These are phyloP conservation scores for Lactarius vividus DNA, from an alignment of 768 basidiomycete genomes.

Conservation along the genomic window DNA sequence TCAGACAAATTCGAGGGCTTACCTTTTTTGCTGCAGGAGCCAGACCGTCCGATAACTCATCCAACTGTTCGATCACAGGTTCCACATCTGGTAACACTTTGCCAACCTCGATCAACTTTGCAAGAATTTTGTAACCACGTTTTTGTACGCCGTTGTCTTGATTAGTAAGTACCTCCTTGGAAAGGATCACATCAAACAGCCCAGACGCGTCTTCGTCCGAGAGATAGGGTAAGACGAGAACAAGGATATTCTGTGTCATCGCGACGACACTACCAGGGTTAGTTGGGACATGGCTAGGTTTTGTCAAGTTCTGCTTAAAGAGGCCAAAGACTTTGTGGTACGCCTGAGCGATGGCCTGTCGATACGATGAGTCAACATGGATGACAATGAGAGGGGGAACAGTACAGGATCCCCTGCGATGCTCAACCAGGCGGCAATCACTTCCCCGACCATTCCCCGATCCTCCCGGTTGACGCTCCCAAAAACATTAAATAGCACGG, in stretches of 20 bases:
- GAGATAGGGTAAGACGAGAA: slow-evolving; percentile 78
- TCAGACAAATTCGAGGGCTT: slow-evolving; percentile 13
- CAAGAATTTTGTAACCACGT: slow-evolving; percentile 86
- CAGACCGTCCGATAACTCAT: slow-evolving; percentile 61
- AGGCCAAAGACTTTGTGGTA: slow-evolving; percentile 75
- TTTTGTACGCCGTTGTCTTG: slow-evolving; percentile 91
- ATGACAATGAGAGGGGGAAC: neutral
- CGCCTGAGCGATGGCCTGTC: slow-evolving; percentile 73
- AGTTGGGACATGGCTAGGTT: slow-evolving; percentile 36
- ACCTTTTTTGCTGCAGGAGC: slow-evolving; percentile 87
- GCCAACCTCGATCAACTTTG: slow-evolving; percentile 64
- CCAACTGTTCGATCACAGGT: slow-evolving; percentile 59
- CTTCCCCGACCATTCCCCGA: slow-evolving; percentile 79
- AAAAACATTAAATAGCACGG: slow-evolving; percentile 97
- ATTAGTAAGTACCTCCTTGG: slow-evolving; percentile 63
- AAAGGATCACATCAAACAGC: slow-evolving; percentile 70
- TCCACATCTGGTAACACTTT: slow-evolving; percentile 53
- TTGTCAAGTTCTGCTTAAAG: slow-evolving; percentile 61
- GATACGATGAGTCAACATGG: neutral
- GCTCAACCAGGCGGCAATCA: slow-evolving; percentile 80
- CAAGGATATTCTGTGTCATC: slow-evolving; percentile 79
- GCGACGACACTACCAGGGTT: slow-evolving; percentile 48
- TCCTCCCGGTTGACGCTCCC: slow-evolving; percentile 73
- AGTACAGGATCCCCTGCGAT: slow-evolving; percentile 59
- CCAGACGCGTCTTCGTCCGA: slow-evolving; percentile 55